Base-by-base conservation (phyloP, 345 rosid genomes). In the Heritiera littoralis region DNA sequence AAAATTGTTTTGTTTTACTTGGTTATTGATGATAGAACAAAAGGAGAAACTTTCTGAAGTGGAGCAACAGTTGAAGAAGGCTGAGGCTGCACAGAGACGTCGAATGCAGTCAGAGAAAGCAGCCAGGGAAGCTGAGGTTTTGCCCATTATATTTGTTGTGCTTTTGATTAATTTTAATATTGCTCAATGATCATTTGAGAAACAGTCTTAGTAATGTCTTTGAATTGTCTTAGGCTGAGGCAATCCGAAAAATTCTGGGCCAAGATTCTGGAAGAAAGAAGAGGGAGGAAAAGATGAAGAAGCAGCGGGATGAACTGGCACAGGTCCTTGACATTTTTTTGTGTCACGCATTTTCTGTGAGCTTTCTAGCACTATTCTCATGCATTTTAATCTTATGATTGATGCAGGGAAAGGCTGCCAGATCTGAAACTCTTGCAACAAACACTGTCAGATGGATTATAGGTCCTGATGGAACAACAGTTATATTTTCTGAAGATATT, bases 191-290 rank as follows among this genome's bases (percentile, higher is more conserved):
- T 30, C 49, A 60, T 8, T 32, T 11, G 18, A 43, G 49, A 65
- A 76, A 55, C 46, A 12, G 45, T 38, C 80, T 77, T 77, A 82
- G 46, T 35, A 35, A 17, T 12, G 72, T 67, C 9, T 79, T 30
- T 55, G 51, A 38, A 76, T 20, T 63, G 81, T 72, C 76, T 59
- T 85, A 91, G 97, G 95, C 92, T 80, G 97, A 91, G 84, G 97
- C 95, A 76, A 93, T 91, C 52, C 86, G 90, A 79, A 93, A 90
- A 85, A 91, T 91, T 77, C 92, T 90, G 0, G 93, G 97, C 66
- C 95, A 89, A 83, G 93, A 91, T 82, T 89, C 97, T 0, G 89
- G 83, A 66, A 87, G 95, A 78, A 93, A 89, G 89, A 92, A 89
- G 61, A 90, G 83, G 77, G 95, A 93, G 66, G 95, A 89, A 56